Percentiles rank a stretch among this genome's conserved stretches.
Evolutionary conservation across 768 basidiomycete genomes (phyloP).

Genomic region (Guyanaporus albipodus): DNA sequence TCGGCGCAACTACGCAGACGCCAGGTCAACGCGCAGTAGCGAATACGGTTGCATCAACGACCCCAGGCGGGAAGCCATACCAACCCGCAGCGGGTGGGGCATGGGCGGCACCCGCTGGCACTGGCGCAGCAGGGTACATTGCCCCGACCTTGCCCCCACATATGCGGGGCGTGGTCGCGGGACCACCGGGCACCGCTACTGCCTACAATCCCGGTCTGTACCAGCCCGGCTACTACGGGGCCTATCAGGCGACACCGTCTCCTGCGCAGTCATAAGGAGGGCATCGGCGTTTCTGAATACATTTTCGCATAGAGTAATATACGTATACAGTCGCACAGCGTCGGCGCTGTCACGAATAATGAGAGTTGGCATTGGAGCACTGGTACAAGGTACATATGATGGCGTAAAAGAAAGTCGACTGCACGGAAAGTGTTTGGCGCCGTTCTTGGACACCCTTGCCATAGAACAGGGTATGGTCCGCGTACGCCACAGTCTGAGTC

Average conservation of each 20-base stretch:
- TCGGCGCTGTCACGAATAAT: slow-evolving; percentile 19
- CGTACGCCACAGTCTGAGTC: slow-evolving; percentile 3
- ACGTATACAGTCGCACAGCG: slow-evolving; percentile 9
- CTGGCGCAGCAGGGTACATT: slow-evolving; percentile 22
- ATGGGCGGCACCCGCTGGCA: slow-evolving; percentile 26
- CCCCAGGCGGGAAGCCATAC: slow-evolving; percentile 29
- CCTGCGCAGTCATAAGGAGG: slow-evolving; percentile 29
- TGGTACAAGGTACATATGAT: background rate
- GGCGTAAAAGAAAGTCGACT: too few relatives aligned
- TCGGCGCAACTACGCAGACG: slow-evolving; percentile 28
- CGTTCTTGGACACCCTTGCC: slow-evolving; percentile 5
- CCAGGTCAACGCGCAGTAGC: slow-evolving; percentile 49
- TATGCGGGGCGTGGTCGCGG: slow-evolving; percentile 28
- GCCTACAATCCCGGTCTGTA: slow-evolving; percentile 21
- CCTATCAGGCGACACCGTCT: slow-evolving; percentile 31
- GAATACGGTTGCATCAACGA: slow-evolving; percentile 43
- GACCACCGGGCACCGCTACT: slow-evolving; percentile 21
- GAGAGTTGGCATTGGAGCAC: background rate
- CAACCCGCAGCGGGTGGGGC: slow-evolving; percentile 22
- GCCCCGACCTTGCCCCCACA: slow-evolving; percentile 42
- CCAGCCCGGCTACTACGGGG: slow-evolving; percentile 31
- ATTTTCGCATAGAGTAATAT: slow-evolving; percentile 19
- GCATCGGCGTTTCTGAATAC: background rate
- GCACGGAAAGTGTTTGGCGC: slow-evolving; percentile 15
- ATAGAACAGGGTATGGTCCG: background rate